Evolutionary conservation across 176 grass and related monocot genomes (phyloP), one percentile per base, ranked within the genome.

Genomic region (Rhynchospora breviuscula): DNA sequence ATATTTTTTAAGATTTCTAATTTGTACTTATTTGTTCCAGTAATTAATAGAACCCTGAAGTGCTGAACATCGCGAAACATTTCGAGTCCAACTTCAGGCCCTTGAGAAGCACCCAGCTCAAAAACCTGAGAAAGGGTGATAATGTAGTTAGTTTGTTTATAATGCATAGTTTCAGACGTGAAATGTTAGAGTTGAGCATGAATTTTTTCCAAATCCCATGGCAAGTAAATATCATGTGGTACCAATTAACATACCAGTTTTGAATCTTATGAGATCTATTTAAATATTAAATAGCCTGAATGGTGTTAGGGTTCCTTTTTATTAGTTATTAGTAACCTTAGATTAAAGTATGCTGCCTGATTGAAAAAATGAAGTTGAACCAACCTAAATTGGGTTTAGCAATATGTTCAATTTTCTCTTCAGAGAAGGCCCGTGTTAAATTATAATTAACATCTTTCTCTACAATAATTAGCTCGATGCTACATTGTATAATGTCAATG

Each of bases 301-400:
- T 26, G 48, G 21, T 53, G 72, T 19, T 53, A 76, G 54, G 47
- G 15, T 75, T 47, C 45, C 13, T 76, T 76, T 22, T 76, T 54
- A 17, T 76, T 26, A 29, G 71, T 25, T 75, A 22, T 53, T 54
- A 29, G 22, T 76, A 17, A 54, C 48, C 48, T 52, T 52, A 25
- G 21, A 54, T 54, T 76, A 17, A 52, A 29, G 10, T 75, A 75
- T 53, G 47, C 8, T 14, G 54, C 29, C 22, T 17, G 48, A 51
- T 74, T 51, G 51, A 9, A 74, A 29, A 29, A 76, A 25, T 29
- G 19, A 22, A 54, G 22, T 61, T 8, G 6, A 63, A 81, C 78
- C 63, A 87, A 98, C 95, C 92, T 98, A 81, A n/a, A 98, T 79
- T 5, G 95, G 92, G 83, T 98, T 98, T 62, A 98, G 69, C 61